Evolutionary conservation across 768 basidiomycete species (phyloP).

Genomic region (Hygrocybe coccinea): DNA sequence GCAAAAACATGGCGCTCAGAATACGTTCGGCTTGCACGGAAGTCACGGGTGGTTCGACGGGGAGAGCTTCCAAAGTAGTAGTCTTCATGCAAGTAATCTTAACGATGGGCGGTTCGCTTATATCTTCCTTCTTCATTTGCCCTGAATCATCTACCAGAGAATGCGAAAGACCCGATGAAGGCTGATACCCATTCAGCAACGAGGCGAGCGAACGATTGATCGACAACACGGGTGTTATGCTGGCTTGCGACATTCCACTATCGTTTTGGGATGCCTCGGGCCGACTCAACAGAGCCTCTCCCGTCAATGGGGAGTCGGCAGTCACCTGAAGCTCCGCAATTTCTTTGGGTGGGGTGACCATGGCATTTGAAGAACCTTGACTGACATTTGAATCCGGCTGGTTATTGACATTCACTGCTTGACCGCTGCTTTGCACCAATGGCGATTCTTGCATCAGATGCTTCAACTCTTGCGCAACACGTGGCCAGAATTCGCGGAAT

Average conservation of each 20-base stretch:
- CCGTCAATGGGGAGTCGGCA: slow-evolving; percentile 26
- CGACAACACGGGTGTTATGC: not conserved
- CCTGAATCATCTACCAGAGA: not conserved
- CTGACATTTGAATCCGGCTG: not conserved
- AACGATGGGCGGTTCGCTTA: not conserved
- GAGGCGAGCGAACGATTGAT: slow-evolving; percentile 7
- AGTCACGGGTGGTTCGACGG: no score
- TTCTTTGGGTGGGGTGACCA: no score
- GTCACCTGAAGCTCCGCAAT: not conserved
- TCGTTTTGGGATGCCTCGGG: slow-evolving; percentile 8
- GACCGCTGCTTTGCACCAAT: not conserved
- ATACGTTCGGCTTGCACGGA: slow-evolving; percentile 10
- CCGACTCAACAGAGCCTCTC: slow-evolving; percentile 28
- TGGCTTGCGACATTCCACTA: not conserved
- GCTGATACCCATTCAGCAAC: slow-evolving; percentile 4
- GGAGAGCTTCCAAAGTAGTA: no score
- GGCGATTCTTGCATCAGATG: slow-evolving; percentile 22
- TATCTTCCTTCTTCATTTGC: not conserved
- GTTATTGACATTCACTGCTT: not conserved
- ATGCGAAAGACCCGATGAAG: not conserved
- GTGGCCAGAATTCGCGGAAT: slow-evolving; percentile 31
- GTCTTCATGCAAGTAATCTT: no score
- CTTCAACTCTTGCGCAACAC: slow-evolving; percentile 34
- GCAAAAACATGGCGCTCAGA: slow-evolving; percentile 54
- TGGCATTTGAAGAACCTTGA: not conserved